These are phyloP conservation scores for Trapa bicornis DNA, from an alignment of 345 rosid species.

Conservation along the genomic window DNA sequence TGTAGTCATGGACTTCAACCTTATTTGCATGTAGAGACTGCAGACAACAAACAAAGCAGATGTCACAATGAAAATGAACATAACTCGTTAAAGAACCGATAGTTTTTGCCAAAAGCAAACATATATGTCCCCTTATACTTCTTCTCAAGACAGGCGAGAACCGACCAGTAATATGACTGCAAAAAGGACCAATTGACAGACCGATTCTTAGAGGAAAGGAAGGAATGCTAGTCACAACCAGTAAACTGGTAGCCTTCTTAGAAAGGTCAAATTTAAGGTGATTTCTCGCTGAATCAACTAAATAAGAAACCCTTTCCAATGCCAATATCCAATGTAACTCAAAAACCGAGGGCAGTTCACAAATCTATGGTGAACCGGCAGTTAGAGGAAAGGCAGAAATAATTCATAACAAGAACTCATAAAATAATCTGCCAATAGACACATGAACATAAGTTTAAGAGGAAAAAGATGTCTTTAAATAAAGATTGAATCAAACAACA, in stretches of 20 bases:
- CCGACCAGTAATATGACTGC: neutral
- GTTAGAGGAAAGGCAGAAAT: neutral
- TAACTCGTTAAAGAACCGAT: neutral
- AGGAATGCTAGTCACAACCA: neutral
- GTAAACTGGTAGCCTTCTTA: neutral
- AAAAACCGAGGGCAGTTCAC: neutral
- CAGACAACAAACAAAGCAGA: slow-evolving; percentile 8
- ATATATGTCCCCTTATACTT: neutral
- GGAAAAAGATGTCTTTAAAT: too few species aligned
- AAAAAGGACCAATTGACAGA: neutral
- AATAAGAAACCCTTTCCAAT: too few species aligned
- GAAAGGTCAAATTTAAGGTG: neutral
- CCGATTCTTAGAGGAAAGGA: neutral
- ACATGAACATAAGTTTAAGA: too few species aligned
- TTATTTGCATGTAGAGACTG: slow-evolving; percentile 37
- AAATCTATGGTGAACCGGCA: neutral
- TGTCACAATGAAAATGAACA: neutral
- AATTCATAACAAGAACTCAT: neutral
- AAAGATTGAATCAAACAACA: neutral
- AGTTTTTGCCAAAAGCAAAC: neutral
- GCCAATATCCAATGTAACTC: neutral
- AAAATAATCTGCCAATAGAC: neutral
- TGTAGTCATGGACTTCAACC: slow-evolving; percentile 45
- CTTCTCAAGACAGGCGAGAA: neutral
- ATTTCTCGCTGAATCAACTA: neutral